Evolutionary conservation across 2,329 filamentous ascomycete species (phyloP).

Genomic region (Pestalotiopsis sp.): DNA sequence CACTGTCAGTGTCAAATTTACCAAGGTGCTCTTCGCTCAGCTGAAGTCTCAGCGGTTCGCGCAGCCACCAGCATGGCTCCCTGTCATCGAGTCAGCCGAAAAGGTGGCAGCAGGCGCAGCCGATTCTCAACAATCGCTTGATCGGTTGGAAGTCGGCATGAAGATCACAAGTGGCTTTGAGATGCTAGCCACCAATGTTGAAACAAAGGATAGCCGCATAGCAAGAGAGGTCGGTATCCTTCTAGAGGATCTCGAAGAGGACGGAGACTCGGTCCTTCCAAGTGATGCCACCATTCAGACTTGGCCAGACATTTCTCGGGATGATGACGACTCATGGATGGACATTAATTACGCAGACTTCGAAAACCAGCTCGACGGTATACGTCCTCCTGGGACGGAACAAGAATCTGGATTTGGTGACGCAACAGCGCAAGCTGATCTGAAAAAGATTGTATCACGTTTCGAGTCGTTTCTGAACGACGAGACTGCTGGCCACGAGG

Average conservation of each 20-base stretch:
- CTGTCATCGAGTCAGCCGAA: constrained; percentile 34
- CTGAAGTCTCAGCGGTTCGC: constrained; percentile 83
- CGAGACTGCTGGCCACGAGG: constrained; percentile 78
- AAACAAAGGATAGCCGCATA: constrained; percentile 67
- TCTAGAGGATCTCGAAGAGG: constrained; percentile 74
- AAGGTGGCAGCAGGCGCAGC: constrained; percentile 18
- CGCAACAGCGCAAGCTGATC: constrained; percentile 68
- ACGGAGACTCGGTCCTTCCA: constrained; percentile 69
- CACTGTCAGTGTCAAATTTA: constrained; percentile 78
- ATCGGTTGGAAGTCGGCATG: constrained; percentile 74
- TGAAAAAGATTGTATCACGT: constrained; percentile 89
- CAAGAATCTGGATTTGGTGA: constrained; percentile 60
- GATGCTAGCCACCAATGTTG: constrained; percentile 73
- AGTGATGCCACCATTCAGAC: constrained; percentile 69
- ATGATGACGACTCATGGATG: constrained; percentile 89
- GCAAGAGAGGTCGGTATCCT: constrained; percentile 78
- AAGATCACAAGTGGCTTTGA: constrained; percentile 91
- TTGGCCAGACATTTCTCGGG: constrained; percentile 65
- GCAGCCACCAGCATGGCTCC: constrained; percentile 58
- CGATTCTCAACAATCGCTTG: constrained; percentile 32
- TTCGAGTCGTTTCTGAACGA: constrained; percentile 93
- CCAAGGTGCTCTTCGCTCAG: constrained; percentile 88
- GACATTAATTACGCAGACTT: constrained; percentile 91
- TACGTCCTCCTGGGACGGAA: constrained; percentile 31
- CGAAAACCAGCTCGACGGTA: constrained; percentile 73